These are phyloP conservation scores for Crithidia fasciculata DNA, from an alignment of 208 protist species.

Conservation along the genomic window DNA sequence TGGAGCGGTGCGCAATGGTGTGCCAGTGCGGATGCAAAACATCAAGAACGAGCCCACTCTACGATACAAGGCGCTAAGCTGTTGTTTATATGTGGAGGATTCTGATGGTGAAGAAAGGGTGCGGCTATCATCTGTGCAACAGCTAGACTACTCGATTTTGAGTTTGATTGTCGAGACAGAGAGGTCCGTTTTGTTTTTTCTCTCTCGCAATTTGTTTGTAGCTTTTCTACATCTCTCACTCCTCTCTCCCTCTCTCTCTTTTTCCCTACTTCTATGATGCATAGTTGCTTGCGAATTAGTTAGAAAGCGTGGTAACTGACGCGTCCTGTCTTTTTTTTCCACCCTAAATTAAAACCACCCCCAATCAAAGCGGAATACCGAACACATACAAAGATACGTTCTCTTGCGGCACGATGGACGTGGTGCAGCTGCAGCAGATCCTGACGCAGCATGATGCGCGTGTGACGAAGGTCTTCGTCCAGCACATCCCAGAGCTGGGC, in stretches of 20 bases:
- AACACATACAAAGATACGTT: not conserved
- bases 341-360: not conserved
- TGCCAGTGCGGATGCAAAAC: too few relatives aligned
- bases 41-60: too few relatives aligned
- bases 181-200: not conserved
- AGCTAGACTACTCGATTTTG: too few relatives aligned
- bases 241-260: not conserved
- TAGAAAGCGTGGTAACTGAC: too few relatives aligned
- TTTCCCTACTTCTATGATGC: not conserved
- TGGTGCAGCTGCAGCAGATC: conserved; percentile 57
- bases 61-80: too few relatives aligned
- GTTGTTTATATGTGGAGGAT: too few relatives aligned
- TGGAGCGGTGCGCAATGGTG: too few relatives aligned
- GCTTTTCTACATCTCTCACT: not conserved
- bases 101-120: too few relatives aligned
- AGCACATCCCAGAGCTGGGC: conserved; percentile 68
- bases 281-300: not conserved
- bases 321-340: not conserved
- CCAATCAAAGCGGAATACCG: too few relatives aligned
- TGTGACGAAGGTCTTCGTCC: conserved; percentile 71
- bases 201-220: not conserved
- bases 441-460: conserved; percentile 57
- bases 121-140: too few relatives aligned
- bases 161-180: not conserved
- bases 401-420: conserved; percentile 45